Evolutionary conservation across 176 grass and related monocot species (phyloP).

Genomic region (bread wheat (Triticum aestivum)): IWGSC_CS_RefSeq_v2.1 NC_057813.1:110679925-110680424

Average conservation of each 20-base stretch:
- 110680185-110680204: neutral
- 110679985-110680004: conserved; percentile 72
- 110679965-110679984: conserved; percentile 50
- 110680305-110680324: conserved; percentile 96
- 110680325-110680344: conserved; percentile 99
- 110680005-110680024: conserved; percentile 69
- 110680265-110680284: conserved; percentile 34
- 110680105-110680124: conserved; percentile 88
- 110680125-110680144: conserved; percentile 40
- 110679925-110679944: conserved; percentile 18
- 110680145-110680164: neutral
- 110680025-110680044: conserved; percentile 66
- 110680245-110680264: conserved; percentile 15
- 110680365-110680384: conserved; percentile 89
- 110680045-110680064: conserved; percentile 67
- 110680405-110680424: conserved; percentile 35
- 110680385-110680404: conserved; percentile 90
- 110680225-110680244: neutral
- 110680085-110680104: conserved; percentile 76
- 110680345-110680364: conserved; percentile 93
- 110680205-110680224: conserved; percentile 27
- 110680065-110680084: conserved; percentile 79
- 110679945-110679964: conserved; percentile 29
- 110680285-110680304: conserved; percentile 92
- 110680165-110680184: neutral